Evolutionary conservation across 768 basidiomycete genomes (phyloP), one percentile per base, ranked within the genome.

Genomic region (Lactarius indigo): DNA sequence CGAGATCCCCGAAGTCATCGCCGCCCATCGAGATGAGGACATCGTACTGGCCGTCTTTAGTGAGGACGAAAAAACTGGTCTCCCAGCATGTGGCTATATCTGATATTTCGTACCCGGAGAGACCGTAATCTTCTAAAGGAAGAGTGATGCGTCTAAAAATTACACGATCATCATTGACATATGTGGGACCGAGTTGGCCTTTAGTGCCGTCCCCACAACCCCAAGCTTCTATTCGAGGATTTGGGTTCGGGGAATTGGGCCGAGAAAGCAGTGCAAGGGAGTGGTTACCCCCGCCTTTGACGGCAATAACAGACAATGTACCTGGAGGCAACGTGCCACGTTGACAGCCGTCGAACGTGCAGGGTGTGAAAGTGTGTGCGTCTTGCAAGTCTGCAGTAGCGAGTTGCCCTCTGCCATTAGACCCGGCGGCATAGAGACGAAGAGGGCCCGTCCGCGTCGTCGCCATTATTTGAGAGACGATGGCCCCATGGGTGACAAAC

Each of bases 1-100:
- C 94, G 55, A 94, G 80, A 74, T 90, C 88, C 2, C 92, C 94
- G 72, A 88, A 94, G 73, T 94, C 94, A 76, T 96, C 83, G 2
- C 87, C 83, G 1, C 96, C 96, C 82, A 95, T 87, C 2, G 94
- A 86, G 28, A 96, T 72, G 33, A 96, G 69, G 3, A 85, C 73
- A 69, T 89, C 90, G 57, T 76, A 73, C 30, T 73, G 72, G 7
- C 74, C 79, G 18, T 74, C 69, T 59, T 71, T 73, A 13, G 83
- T 81, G 17, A 93, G 77, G 2, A 87, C 87, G 55, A 92, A 76
- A 71, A 89, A 93, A 60, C 87, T 87, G 8, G 93, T 92, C 76
- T 96, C 90, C 94, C 95, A 97, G 54, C 87, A 81, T 0, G 88
- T 85, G 17, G 85, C 85, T 18, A 94, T 78, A 30, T 78, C 71